Evolutionary conservation across 2,329 filamentous ascomycete species (phyloP).

Genomic region (Cytospora paraplurivora): DNA sequence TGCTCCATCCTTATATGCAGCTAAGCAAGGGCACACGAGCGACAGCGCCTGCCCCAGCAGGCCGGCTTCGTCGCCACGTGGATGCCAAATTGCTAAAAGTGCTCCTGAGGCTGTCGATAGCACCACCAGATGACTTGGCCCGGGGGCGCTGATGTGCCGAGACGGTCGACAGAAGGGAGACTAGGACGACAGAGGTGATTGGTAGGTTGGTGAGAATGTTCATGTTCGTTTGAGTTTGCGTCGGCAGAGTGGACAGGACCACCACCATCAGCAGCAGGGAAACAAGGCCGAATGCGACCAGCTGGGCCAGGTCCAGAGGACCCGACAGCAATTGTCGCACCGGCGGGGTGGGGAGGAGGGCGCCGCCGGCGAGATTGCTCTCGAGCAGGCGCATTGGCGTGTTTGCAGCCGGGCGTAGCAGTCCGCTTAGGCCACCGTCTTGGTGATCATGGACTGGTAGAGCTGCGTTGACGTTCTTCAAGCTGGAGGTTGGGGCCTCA

Average conservation of each 20-base stretch:
- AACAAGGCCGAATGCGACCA: conserved; percentile 28
- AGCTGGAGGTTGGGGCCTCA: background rate
- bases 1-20: conserved; percentile 7
- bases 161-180: conserved; percentile 20
- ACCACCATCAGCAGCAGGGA: conserved; percentile 25
- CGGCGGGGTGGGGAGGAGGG: conserved; percentile 14
- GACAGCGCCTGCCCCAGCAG: background rate
- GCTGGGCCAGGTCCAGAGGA: conserved; percentile 13
- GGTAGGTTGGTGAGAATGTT: conserved; percentile 10
- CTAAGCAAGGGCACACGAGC: conserved; percentile 11
- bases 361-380: background rate
- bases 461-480: conserved; percentile 8
- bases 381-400: conserved; percentile 11
- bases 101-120: conserved; percentile 9
- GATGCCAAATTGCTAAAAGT: background rate
- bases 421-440: background rate
- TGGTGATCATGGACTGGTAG: conserved; percentile 14
- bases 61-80: background rate
- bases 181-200: conserved; percentile 8
- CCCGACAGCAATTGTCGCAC: conserved; percentile 23
- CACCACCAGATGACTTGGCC: conserved; percentile 5
- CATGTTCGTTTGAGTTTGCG: conserved; percentile 20
- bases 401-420: conserved; percentile 22
- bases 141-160: conserved; percentile 1
- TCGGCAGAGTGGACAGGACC: conserved; percentile 23